Base-by-base conservation (phyloP, 2,329 filamentous ascomycete genomes). In the Pestalotiopsis sp. region DNA sequence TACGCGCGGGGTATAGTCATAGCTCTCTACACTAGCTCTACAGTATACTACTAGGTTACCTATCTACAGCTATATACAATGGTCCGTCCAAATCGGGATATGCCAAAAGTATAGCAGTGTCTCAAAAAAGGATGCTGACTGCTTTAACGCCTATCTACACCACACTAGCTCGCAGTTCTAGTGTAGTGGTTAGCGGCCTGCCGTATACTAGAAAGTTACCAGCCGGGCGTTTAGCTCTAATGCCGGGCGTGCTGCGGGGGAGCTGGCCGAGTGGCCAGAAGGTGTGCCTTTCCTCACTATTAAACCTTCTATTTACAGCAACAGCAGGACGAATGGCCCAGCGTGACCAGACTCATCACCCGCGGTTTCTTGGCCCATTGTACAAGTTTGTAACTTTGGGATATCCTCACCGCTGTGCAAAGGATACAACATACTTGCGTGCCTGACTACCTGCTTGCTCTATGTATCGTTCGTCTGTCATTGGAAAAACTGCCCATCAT, bases 271-370 rank as follows among this genome's bases (percentile, higher is more conserved):
- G 12, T 59, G 17, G 25, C 56, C 9, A 59, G 14, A 31, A 36
- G 23, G 27, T 36, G 13, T 17, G 25, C 23, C 6, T 27, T n/a
- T 36, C 36, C 31, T 12, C 27, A 39, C 59, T 62, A 62, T 62
- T 62, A 39, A 62, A 62, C 59, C 31, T 62, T 62, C 59, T 38
- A 36, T 36, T 20, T n/a, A 62, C 59, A 62, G 31, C 17, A 38
- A 6, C 23, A 31, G 58, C 27, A 14, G 20, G 45, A 17, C 20
- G 17, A 23, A 52, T n/a, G 45, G 14, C 20, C 45, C 17, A 52
- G 20, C 17, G 45, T 52, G 45, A 52, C 45, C 31, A 36, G 31
- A 36, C 31, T 36, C 31, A 36, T 36, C 31, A 36, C 31, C 31
- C 31, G 17, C 14, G 45, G 45, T 9, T 17, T 49, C 45, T n/a